A percentile compares a stretch with the other conserved stretches of the same genome.
These are phyloP conservation scores for Wickerhamomyces bisporus DNA, from an alignment of 805 yeast genomes.

Conservation along the genomic window DNA sequence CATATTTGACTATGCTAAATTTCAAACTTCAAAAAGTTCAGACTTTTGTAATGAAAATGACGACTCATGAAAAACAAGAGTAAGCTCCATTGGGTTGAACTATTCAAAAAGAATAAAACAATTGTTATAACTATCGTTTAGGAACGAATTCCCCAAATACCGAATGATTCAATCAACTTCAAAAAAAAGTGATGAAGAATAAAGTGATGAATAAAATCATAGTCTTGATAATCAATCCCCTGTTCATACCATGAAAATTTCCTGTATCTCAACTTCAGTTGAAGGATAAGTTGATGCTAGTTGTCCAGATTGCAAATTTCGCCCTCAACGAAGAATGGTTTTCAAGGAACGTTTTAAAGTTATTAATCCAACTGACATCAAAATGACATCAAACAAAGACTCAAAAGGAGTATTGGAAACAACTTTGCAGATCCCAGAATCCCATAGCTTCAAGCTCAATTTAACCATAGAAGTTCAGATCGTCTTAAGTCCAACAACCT, in stretches of 20 bases:
- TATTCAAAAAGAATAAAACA: constrained; percentile 26
- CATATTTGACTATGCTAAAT: constrained; percentile 62
- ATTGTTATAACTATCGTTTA: constrained; percentile 76
- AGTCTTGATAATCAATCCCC: no score
- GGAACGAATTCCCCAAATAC: constrained; percentile 51
- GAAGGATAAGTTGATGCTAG: no score
- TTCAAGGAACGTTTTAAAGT: no score
- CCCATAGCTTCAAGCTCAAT: neutral
- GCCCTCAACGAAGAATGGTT: no score
- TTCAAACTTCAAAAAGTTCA: constrained; percentile 10
- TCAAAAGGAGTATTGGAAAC: constrained; percentile 20
- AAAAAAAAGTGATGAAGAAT: neutral
- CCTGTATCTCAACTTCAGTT: no score
- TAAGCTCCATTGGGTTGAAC: constrained; percentile 83
- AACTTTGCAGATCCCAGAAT: neutral
- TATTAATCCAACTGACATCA: constrained; percentile 4
- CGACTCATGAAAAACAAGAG: constrained; percentile 60
- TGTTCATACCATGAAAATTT: no score
- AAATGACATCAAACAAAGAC: constrained; percentile 13
- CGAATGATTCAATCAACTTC: constrained; percentile 35
- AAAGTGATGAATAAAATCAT: no score
- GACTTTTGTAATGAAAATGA: constrained; percentile 23
- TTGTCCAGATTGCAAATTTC: no score
- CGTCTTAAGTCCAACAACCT: no score
- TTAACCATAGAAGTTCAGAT: neutral